Evolutionary conservation across 225 moss, liverwort and hornwort species (phyloP).

Genomic region (Polytrichum commune): DNA sequence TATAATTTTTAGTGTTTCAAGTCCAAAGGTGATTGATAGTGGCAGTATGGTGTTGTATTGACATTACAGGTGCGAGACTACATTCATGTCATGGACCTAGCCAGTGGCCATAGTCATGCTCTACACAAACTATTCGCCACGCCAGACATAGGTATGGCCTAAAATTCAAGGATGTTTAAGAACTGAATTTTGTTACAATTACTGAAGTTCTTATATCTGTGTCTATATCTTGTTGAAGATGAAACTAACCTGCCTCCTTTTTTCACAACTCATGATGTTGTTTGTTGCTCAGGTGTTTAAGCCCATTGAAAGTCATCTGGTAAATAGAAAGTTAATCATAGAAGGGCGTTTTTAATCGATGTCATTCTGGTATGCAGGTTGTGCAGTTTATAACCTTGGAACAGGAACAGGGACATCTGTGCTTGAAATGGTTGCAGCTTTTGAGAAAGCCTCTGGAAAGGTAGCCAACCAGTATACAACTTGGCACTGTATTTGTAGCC

Average conservation of each 20-base stretch:
- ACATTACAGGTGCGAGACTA: conserved; percentile 74
- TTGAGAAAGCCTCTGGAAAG: conserved; percentile 91
- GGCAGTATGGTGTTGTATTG: neutral
- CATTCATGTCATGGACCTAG: conserved; percentile 91
- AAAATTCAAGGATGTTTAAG: too few species aligned
- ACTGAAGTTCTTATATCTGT: neutral
- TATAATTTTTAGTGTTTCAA: neutral
- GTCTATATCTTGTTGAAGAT: neutral
- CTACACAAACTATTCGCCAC: conserved; percentile 71
- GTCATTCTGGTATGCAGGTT: conserved; percentile 51
- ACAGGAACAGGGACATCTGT: conserved; percentile 95
- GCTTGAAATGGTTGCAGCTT: conserved; percentile 89
- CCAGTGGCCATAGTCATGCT: conserved; percentile 90
- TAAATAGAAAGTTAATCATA: neutral
- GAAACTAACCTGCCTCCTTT: neutral
- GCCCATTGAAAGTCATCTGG: neutral
- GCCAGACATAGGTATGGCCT: conserved; percentile 54
- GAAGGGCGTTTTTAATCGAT: neutral
- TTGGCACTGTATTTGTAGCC: neutral
- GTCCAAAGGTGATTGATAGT: neutral
- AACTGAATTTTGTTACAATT: too few species aligned
- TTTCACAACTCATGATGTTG: neutral
- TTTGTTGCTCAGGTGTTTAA: neutral
- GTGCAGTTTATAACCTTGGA: conserved; percentile 82
- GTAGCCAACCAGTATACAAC: conserved; percentile 21